Conservation (phyloP, 176 grass and related monocot genomes). For the Triticum monococcum region DNA sequence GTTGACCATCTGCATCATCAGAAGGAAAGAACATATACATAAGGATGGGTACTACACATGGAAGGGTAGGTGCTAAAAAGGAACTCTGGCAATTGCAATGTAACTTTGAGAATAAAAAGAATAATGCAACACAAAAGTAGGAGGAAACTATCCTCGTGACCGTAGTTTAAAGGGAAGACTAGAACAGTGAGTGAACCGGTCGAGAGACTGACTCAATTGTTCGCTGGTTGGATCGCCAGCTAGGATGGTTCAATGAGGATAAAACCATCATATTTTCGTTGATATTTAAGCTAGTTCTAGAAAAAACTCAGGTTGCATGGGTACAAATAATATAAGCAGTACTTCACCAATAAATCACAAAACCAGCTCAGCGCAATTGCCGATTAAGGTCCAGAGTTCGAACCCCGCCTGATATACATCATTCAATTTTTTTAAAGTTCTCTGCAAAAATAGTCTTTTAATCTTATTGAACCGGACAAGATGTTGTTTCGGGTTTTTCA, state of each 20-base stretch:
- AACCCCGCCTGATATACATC: background rate
- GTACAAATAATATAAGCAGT: background rate
- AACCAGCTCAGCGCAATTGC: background rate
- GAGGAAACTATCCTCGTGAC: background rate
- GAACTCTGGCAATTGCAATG: background rate
- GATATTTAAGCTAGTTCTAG: background rate
- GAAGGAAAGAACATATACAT: background rate
- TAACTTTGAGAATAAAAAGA: background rate
- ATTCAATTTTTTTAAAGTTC: background rate
- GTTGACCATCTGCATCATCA: conserved; percentile 73
- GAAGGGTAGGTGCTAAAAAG: background rate
- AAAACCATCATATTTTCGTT: background rate
- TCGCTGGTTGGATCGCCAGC: background rate
- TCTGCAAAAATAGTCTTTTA: background rate
- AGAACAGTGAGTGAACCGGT: background rate
- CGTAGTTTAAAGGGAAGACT: background rate
- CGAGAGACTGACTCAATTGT: background rate
- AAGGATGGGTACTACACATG: background rate
- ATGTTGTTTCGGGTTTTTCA: background rate
- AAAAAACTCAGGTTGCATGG: background rate
- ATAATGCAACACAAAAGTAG: conserved; percentile 3
- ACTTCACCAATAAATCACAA: background rate
- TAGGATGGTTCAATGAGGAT: background rate
- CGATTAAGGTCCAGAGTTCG: background rate
- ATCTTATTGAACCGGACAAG: background rate